phyloP scores from a whole-genome alignment of 2,329 filamentous ascomycete species.

The Colletotrichum chlorophyti region DNA sequence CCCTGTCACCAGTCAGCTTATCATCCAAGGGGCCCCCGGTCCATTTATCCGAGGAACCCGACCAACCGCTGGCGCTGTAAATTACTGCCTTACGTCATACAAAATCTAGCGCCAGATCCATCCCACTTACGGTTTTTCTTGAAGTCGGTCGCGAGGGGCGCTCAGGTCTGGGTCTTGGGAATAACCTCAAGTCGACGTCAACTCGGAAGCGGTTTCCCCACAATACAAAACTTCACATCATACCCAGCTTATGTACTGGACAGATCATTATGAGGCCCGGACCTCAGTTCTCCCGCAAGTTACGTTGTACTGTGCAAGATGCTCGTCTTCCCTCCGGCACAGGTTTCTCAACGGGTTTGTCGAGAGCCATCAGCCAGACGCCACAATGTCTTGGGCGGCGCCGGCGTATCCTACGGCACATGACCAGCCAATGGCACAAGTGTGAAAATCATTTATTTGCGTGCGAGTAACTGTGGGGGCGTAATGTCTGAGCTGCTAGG shows the following conservation, averaged over 20 bases:
- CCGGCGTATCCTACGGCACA: constrained; percentile 9
- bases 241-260: too few relatives aligned
- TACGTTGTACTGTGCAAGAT: too few relatives aligned
- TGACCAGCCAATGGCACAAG: background rate
- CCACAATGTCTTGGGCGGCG: background rate
- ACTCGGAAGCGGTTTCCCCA: background rate
- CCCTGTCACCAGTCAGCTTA: constrained; percentile 8
- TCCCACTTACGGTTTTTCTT: background rate
- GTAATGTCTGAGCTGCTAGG: background rate
- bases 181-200: background rate
- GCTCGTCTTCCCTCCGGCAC: too few relatives aligned
- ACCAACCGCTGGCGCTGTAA: background rate
- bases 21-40: background rate
- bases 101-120: background rate
- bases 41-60: constrained; percentile 2
- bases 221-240: too few relatives aligned
- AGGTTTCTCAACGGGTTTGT: background rate
- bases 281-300: too few relatives aligned
- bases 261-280: too few relatives aligned
- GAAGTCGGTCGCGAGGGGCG: background rate
- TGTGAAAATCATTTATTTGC: background rate
- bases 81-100: constrained; percentile 8
- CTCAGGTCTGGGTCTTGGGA: background rate
- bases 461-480: constrained; percentile 12
- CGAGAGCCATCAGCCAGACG: background rate